Evolutionary conservation across 1,139 yeast species (phyloP), one percentile per base, ranked within the genome.

Genomic region (Blastobotrys buckinghamii): DNA sequence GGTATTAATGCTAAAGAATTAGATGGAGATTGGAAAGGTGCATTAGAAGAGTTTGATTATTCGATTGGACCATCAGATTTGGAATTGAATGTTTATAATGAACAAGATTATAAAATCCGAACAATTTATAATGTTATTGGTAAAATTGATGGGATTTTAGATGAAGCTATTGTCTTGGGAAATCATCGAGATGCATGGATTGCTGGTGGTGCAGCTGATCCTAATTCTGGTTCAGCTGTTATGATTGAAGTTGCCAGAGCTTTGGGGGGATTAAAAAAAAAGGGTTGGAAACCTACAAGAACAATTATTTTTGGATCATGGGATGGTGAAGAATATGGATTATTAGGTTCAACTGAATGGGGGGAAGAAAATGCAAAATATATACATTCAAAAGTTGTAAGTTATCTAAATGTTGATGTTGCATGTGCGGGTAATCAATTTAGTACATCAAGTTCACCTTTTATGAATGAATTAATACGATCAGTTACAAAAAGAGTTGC

Each of bases 141-240:
- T 24, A 70, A 69, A 32, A 65, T 80, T 39, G 73, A 72, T 47
- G 89, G 89, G 36, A 63, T 65, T n/a, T 67, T 71, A 35, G 72
- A 75, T 49, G 81, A 79, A 51, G 77, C 78, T 4, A 71, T 82
- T 47, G 61, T 82, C 27, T 62, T 82, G 42, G 89, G 89, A 39
- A 82, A 82, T 60, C 89, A 82, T 59, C 75, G 86, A 50, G 89
- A 82, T 59, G 77, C 87, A 1, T 82, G 88, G 88, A 81, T 84
- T 52, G 74, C 76, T 47, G 83, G 84, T 47, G 85, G 85, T 19
- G 85, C 85, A 2, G 82, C 80, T 15, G 88, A 82, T 62, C 87
- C 89, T 42, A 81, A 81, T 62, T 74, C 81, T 42, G 88, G 88
- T 0, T 73, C 82, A 29, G 80, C 87, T 0, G 76, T 70, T 0